A percentile compares a stretch with the other conserved stretches of the same genome.
Evolutionary conservation across 2,329 filamentous ascomycete genomes (phyloP).

Genomic region (Alternaria dauci): DNA sequence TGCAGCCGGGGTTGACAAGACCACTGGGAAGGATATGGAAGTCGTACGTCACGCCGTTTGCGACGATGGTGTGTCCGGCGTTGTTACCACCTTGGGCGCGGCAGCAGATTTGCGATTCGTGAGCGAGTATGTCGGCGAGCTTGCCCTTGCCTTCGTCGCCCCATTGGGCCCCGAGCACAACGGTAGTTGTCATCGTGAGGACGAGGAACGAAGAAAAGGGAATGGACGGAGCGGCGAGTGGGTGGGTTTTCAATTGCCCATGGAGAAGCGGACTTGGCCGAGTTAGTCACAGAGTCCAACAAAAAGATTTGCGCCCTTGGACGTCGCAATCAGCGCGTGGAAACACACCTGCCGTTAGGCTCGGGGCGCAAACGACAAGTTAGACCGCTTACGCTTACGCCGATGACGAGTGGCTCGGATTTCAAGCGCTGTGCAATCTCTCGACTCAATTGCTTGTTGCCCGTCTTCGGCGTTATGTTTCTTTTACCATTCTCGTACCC

Average conservation of each 20-base stretch:
- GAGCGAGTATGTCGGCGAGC: slow-evolving; percentile 65
- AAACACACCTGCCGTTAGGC: not conserved
- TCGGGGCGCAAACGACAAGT: not conserved
- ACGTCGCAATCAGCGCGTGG: slow-evolving; percentile 5
- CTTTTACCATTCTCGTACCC: slow-evolving; percentile 18
- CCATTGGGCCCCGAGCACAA: slow-evolving; percentile 68
- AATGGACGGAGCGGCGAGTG: slow-evolving; percentile 26
- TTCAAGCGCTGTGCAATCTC: not conserved
- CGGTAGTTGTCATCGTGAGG: slow-evolving; percentile 59
- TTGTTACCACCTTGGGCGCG: slow-evolving; percentile 69
- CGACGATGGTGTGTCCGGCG: slow-evolving; percentile 58
- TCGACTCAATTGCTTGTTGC: not conserved
- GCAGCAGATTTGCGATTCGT: slow-evolving; percentile 64
- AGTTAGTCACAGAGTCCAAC: slow-evolving; percentile 26
- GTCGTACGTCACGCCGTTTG: slow-evolving; percentile 57
- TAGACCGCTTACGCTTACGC: not conserved
- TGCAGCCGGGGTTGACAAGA: slow-evolving; percentile 73
- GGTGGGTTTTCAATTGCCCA: slow-evolving; percentile 31
- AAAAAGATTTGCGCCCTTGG: slow-evolving; percentile 35
- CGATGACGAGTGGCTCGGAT: not conserved
- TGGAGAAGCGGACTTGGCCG: slow-evolving; percentile 25
- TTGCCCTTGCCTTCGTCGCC: slow-evolving; percentile 69
- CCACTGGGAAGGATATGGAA: slow-evolving; percentile 64
- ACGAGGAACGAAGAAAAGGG: slow-evolving; percentile 17
- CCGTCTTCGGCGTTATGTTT: not conserved